Base-by-base conservation (phyloP, 805 yeast genomes). In the Lipomyces starkeyi region DNA sequence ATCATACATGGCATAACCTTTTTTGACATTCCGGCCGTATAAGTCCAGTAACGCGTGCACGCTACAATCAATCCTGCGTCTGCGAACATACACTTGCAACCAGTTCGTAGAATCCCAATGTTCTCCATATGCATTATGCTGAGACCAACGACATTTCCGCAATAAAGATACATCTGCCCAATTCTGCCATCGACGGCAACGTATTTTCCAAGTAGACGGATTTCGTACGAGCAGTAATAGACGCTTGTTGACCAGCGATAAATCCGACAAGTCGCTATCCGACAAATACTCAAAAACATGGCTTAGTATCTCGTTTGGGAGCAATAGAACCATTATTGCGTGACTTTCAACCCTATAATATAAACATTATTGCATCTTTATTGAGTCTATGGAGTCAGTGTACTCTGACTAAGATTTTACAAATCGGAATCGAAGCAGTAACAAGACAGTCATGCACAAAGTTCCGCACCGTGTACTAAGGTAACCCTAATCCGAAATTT, bases 261-360 rank as follows among this genome's bases (percentile, higher is more conserved):
- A 17, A 25, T 11, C 20, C 27, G 35, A 57, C 25, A 61, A 17
- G 34, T 65, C 68, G 11, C 8, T 9, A 37, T 65, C 68, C 20
- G 22, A n/a, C 27, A 65, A 54, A 27, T 40, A 47, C 17, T 17
- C 59, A 25, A 49, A 58, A 3, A 65, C 43, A 53, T 59, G 65
- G 2, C 60, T 37, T 17, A 65, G 40, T n/a, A 65, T 52, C 52
- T 65, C 68, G 22, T 29, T 35, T 25, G 68, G 68, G 22, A 65
- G 61, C 56, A 25, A 9, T 5, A 14, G 13, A 11, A 59, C 11
- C 56, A 53, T 53, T 25, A 25, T 53, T 25, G n/a, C 34, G 20
- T n/a, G 20, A 3, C 49, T 17, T 43, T 17, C 49, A 14, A 37
- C 17, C 13, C 32, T 29, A 5, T 29, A 29, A 29, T 29, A 29